A percentile compares a stretch with the other conserved stretches of the same genome.
phyloP scores from a whole-genome alignment of 139 green algal species.

The Volvox africanus region DNA sequence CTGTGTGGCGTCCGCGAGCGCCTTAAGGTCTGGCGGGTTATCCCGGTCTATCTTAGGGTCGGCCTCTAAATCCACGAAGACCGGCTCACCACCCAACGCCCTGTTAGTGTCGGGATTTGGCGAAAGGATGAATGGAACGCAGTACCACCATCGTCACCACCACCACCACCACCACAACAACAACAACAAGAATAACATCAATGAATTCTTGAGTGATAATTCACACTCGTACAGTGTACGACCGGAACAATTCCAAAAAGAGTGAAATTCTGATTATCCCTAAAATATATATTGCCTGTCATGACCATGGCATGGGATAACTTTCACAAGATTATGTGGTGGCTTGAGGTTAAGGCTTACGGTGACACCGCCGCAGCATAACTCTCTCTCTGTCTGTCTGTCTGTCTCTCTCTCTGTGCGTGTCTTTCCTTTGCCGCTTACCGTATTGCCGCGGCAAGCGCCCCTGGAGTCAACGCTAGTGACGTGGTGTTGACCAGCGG shows the following conservation, averaged over 20 bases:
- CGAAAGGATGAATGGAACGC: not conserved
- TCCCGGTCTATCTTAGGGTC: slow-evolving; percentile 75
- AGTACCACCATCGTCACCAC: not conserved
- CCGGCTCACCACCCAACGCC: slow-evolving; percentile 40
- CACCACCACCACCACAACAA: not conserved
- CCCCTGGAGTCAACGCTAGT: slow-evolving; percentile 55
- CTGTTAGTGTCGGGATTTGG: not conserved
- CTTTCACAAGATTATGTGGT: too few relatives aligned
- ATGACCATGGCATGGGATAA: too few relatives aligned
- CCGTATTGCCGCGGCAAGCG: slow-evolving; percentile 70
- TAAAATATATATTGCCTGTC: too few relatives aligned
- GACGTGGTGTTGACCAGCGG: slow-evolving; percentile 75
- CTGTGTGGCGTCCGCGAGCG: slow-evolving; percentile 35
- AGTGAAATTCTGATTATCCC: too few relatives aligned
- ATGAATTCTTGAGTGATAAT: too few relatives aligned
- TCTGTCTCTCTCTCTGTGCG: not conserved
- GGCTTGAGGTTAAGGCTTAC: not conserved
- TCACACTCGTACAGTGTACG: too few relatives aligned
- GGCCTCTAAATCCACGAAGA: slow-evolving; percentile 77
- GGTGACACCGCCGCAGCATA: not conserved
- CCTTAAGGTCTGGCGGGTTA: slow-evolving; percentile 74
- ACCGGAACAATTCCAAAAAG: too few relatives aligned
- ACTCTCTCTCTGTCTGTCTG: not conserved
- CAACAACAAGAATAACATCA: not conserved
- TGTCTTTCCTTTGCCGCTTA: too few relatives aligned